These are phyloP conservation scores for Candida neerlandica DNA, from an alignment of 1,139 yeast genomes.

Conservation along the genomic window DNA sequence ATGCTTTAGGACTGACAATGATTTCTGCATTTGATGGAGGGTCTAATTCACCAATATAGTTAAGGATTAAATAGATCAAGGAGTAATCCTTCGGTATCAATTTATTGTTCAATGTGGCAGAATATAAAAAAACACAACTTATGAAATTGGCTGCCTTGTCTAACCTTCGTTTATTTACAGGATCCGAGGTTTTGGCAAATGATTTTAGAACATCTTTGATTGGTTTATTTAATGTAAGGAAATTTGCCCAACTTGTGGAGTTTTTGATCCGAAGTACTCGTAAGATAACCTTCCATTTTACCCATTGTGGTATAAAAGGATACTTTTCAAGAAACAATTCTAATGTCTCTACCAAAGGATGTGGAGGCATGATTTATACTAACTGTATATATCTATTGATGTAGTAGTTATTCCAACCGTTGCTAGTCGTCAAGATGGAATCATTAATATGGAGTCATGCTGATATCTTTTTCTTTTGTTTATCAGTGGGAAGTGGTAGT, in stretches of 20 bases:
- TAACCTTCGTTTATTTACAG: slow-evolving; percentile 4
- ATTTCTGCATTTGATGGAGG: slow-evolving; percentile 38
- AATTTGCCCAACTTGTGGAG: slow-evolving; percentile 36
- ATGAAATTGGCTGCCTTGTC: slow-evolving; percentile 30
- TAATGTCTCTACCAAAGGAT: background rate
- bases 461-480: no score
- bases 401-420: no score
- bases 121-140: slow-evolving; percentile 31
- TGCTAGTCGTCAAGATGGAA: no score
- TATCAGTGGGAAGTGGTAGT: no score
- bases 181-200: slow-evolving; percentile 4
- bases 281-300: slow-evolving; percentile 33
- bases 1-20: slow-evolving; percentile 29
- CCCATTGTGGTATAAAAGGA: slow-evolving; percentile 23
- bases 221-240: slow-evolving; percentile 36
- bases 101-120: slow-evolving; percentile 31
- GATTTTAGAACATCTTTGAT: slow-evolving; percentile 19
- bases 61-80: slow-evolving; percentile 37
- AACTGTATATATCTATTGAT: no score
- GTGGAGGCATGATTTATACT: background rate
- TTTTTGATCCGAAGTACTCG: slow-evolving; percentile 27
- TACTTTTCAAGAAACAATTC: background rate
- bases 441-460: no score
- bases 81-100: slow-evolving; percentile 43
- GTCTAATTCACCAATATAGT: slow-evolving; percentile 36